Evolutionary conservation across 495 filamentous ascomycete species (phyloP).

Genomic region (Cenococcum geophilum): DNA sequence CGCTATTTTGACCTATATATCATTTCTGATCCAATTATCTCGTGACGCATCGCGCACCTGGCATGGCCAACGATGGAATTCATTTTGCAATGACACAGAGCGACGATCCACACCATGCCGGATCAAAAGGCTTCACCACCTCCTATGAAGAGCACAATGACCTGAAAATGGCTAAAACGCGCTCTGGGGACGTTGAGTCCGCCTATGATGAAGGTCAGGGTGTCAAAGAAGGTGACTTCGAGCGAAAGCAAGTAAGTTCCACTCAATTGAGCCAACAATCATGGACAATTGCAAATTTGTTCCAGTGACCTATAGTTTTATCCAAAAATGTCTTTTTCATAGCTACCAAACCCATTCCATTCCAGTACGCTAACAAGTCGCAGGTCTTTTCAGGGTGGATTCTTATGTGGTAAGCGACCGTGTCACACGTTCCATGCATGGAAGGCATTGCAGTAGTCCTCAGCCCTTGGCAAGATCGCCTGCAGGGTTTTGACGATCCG

Average conservation of each 20-base stretch:
- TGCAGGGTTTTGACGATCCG: too few relatives aligned
- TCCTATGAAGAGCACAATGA: not conserved
- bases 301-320: too few relatives aligned
- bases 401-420: slow-evolving; percentile 9
- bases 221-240: slow-evolving; percentile 6
- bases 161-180: slow-evolving; percentile 5
- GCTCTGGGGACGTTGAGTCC: slow-evolving; percentile 7
- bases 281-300: too few relatives aligned
- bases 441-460: not conserved
- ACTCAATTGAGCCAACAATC: not conserved
- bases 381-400: slow-evolving; percentile 15
- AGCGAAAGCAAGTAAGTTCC: slow-evolving; percentile 9
- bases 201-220: slow-evolving; percentile 6
- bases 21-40: not conserved
- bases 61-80: not conserved
- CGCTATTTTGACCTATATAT: not conserved
- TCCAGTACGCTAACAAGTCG: not conserved
- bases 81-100: slow-evolving; percentile 5
- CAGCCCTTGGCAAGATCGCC: not conserved
- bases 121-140: not conserved
- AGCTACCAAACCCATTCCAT: not conserved
- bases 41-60: not conserved
- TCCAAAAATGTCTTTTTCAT: too few relatives aligned
- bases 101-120: not conserved
- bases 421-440: too few relatives aligned